phyloP scores from a whole-genome alignment of 2,329 filamentous ascomycete species.

The Waltergamsia citrina region DNA sequence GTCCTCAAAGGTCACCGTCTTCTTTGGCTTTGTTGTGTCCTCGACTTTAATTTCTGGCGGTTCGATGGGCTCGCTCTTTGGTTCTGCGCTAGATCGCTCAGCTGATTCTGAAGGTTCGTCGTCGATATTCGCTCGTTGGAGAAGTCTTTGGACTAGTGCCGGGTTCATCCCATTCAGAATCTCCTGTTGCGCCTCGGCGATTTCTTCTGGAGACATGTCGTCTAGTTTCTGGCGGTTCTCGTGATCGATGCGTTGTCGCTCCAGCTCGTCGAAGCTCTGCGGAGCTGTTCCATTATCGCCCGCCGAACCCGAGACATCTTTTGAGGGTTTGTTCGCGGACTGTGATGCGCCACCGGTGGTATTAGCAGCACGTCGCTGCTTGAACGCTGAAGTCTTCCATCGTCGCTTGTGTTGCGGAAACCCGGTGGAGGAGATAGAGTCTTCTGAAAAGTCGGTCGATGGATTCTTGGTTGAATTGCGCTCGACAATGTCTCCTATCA shows the following conservation, averaged over 20 bases:
- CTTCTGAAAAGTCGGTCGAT: constrained; percentile 34
- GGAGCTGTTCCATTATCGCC: neutral
- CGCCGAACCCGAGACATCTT: neutral
- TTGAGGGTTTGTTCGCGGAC: neutral
- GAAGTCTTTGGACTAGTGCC: constrained; percentile 63
- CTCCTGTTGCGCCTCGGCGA: constrained; percentile 70
- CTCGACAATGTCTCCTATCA: constrained; percentile 73
- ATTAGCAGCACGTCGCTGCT: constrained; percentile 37
- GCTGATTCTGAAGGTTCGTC: constrained; percentile 24
- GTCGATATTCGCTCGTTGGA: constrained; percentile 69
- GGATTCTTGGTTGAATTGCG: constrained; percentile 50
- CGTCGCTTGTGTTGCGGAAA: constrained; percentile 88
- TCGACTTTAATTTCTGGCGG: neutral
- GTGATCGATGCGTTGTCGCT: constrained; percentile 65
- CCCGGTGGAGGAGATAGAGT: constrained; percentile 44
- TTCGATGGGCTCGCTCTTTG: constrained; percentile 10
- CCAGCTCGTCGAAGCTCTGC: constrained; percentile 34
- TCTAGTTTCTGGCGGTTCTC: constrained; percentile 71
- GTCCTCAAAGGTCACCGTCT: neutral
- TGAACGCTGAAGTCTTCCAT: constrained; percentile 66
- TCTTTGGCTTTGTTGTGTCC: neutral
- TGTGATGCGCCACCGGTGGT: constrained; percentile 7
- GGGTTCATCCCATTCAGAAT: constrained; percentile 72
- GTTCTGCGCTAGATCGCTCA: constrained; percentile 9
- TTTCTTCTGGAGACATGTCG: constrained; percentile 73